Evolutionary conservation across 108 stramenopile species (phyloP).

Genomic region (Chaetoceros tenuissimus): DNA sequence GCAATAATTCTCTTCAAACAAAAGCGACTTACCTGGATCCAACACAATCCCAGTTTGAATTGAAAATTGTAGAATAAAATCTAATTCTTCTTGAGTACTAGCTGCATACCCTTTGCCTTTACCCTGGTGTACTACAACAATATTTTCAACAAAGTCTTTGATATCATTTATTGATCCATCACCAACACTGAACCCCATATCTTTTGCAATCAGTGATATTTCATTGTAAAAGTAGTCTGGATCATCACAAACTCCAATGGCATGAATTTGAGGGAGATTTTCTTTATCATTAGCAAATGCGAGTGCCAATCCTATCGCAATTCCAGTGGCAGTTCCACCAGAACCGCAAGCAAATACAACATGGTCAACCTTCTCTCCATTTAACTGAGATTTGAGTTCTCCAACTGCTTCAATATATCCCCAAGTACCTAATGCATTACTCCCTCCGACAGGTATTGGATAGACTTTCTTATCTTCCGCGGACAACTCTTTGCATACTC

Average conservation of each 20-base stretch:
- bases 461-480: conserved; percentile 28
- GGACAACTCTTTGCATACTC: conserved; percentile 34
- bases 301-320: conserved; percentile 59
- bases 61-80: conserved; percentile 59
- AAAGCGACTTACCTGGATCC: conserved; percentile 38
- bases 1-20: not conserved
- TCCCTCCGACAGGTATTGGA: conserved; percentile 82
- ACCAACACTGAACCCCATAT: conserved; percentile 54
- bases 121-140: conserved; percentile 60
- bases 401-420: conserved; percentile 81
- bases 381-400: conserved; percentile 47
- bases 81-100: conserved; percentile 65
- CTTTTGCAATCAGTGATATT: conserved; percentile 47
- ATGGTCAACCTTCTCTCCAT: conserved; percentile 43
- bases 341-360: conserved; percentile 86
- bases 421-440: conserved; percentile 79
- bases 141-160: conserved; percentile 44
- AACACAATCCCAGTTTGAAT: conserved; percentile 72
- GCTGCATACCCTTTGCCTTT: conserved; percentile 76
- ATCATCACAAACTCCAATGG: conserved; percentile 81
- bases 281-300: conserved; percentile 18
- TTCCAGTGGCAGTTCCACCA: conserved; percentile 83
- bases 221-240: conserved; percentile 80
- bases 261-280: conserved; percentile 51
- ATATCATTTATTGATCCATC: conserved; percentile 6